A percentile compares a stretch with the other conserved stretches of the same genome.
Evolutionary conservation across 805 yeast species (phyloP).

Genomic region (Starmerella bacillaris): DNA sequence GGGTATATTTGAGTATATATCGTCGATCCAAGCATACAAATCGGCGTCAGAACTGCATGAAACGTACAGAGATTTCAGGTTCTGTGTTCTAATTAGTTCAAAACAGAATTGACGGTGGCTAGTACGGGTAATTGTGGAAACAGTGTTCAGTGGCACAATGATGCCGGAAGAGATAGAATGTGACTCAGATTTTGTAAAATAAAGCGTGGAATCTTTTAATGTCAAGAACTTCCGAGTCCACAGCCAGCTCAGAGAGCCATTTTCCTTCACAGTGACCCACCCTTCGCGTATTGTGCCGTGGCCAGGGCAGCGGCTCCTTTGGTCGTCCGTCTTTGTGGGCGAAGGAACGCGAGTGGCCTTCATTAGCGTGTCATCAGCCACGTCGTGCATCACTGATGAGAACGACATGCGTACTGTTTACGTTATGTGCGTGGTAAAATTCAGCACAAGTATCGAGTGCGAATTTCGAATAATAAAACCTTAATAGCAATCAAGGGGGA

Average conservation of each 20-base stretch:
- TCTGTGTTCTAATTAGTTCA: constrained; percentile 38
- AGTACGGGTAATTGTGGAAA: constrained; percentile 46
- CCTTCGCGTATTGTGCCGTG: constrained; percentile 32
- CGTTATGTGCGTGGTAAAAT: too few relatives aligned
- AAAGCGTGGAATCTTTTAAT: constrained; percentile 53
- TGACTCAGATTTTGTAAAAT: constrained; percentile 54
- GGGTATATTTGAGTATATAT: constrained; percentile 35
- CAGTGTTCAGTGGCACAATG: constrained; percentile 36
- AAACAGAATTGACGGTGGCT: constrained; percentile 64
- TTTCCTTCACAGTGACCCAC: constrained; percentile 86
- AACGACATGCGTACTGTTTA: constrained; percentile 10
- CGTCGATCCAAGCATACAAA: constrained; percentile 77
- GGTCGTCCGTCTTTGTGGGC: constrained; percentile 6
- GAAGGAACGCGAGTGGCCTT: constrained; percentile 18
- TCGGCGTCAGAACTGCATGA: constrained; percentile 66
- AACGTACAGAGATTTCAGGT: constrained; percentile 47
- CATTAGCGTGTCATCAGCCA: constrained; percentile 15
- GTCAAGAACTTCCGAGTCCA: constrained; percentile 85
- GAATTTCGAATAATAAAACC: too few relatives aligned
- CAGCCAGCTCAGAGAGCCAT: constrained; percentile 62
- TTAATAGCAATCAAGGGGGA: too few relatives aligned
- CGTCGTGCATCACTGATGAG: constrained; percentile 11
- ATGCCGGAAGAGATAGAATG: constrained; percentile 13
- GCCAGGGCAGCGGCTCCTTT: constrained; percentile 1
- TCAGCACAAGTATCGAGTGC: too few relatives aligned